Conservation (phyloP, 2,329 filamentous ascomycete species). For the Trichoderma sp. region DNA sequence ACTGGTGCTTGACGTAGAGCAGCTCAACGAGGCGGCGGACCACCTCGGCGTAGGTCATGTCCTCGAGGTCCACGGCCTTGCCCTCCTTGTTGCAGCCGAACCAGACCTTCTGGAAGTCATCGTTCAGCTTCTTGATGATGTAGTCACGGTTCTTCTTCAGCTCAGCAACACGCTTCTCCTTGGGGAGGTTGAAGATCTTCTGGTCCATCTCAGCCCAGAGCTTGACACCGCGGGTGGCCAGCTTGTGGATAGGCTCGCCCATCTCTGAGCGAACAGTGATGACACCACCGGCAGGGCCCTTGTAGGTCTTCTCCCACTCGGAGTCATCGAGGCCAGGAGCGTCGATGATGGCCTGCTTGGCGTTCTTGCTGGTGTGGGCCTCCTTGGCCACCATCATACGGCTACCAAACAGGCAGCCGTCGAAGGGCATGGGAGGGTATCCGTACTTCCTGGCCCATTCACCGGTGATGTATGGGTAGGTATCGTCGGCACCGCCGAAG, state of each 20-base stretch:
- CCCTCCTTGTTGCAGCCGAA: slow-evolving; percentile 84
- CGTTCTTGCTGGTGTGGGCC: slow-evolving; percentile 81
- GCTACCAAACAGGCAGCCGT: slow-evolving; percentile 87
- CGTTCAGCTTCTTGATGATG: slow-evolving; percentile 94
- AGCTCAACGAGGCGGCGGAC: slow-evolving; percentile 84
- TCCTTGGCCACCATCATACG: slow-evolving; percentile 96
- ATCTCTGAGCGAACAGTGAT: slow-evolving; percentile 98
- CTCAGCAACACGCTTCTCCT: slow-evolving; percentile 86
- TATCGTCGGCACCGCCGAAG: slow-evolving; percentile 87
- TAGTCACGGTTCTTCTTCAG: slow-evolving; percentile 85
- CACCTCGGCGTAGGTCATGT: slow-evolving; percentile 94
- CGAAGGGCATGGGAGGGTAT: slow-evolving; percentile 91
- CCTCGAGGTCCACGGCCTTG: slow-evolving; percentile 82
- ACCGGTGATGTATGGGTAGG: slow-evolving; percentile 89
- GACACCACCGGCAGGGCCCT: slow-evolving; percentile 85
- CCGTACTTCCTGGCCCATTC: slow-evolving; percentile 84
- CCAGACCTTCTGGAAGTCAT: slow-evolving; percentile 97
- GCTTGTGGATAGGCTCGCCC: slow-evolving; percentile 99
- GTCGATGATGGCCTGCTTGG: slow-evolving; percentile 88
- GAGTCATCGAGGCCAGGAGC: slow-evolving; percentile 78
- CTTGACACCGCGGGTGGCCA: slow-evolving; percentile 90
- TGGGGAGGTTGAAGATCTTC: slow-evolving; percentile 95
- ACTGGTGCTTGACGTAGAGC: slow-evolving; percentile 88
- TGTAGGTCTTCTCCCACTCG: slow-evolving; percentile 93
- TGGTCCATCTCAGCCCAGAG: slow-evolving; percentile 99